phyloP scores from a whole-genome alignment of 1,139 yeast genomes.

The Sugiyamaella paludigena region DNA sequence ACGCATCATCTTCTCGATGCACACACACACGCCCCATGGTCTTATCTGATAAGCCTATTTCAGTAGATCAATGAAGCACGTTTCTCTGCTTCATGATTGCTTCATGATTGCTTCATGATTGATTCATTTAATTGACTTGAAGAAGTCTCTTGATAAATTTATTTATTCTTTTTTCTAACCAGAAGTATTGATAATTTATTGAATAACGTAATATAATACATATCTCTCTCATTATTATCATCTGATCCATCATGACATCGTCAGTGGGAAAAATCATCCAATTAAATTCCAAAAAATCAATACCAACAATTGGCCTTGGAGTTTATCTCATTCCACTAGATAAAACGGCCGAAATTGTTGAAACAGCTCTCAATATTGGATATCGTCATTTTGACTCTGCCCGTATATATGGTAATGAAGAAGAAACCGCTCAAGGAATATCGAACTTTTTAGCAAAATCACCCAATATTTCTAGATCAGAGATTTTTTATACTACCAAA shows the following conservation, averaged over 20 bases:
- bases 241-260: not conserved
- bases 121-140: too few species aligned
- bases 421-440: conserved; percentile 51
- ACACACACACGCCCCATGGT: too few species aligned
- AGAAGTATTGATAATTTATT: too few species aligned
- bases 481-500: conserved; percentile 71
- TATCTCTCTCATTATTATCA: too few species aligned
- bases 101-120: too few species aligned
- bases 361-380: conserved; percentile 56
- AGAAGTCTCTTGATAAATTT: too few species aligned
- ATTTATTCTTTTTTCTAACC: too few species aligned
- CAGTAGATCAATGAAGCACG: too few species aligned
- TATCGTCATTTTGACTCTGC: conserved; percentile 72
- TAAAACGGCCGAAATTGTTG: conserved; percentile 41
- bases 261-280: conserved; percentile 4
- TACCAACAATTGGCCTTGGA: conserved; percentile 64
- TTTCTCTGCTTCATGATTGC: too few species aligned
- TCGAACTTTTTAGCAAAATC: conserved; percentile 42
- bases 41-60: too few species aligned
- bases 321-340: conserved; percentile 50
- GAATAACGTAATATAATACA: too few species aligned
- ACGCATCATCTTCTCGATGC: too few species aligned
- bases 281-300: conserved; percentile 43
- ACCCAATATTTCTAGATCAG: conserved; percentile 44
- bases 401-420: conserved; percentile 54